Evolutionary conservation across 345 rosid genomes (phyloP), one percentile per base, ranked within the genome.

Genomic region (Bruguiera gymnorhiza): DNA sequence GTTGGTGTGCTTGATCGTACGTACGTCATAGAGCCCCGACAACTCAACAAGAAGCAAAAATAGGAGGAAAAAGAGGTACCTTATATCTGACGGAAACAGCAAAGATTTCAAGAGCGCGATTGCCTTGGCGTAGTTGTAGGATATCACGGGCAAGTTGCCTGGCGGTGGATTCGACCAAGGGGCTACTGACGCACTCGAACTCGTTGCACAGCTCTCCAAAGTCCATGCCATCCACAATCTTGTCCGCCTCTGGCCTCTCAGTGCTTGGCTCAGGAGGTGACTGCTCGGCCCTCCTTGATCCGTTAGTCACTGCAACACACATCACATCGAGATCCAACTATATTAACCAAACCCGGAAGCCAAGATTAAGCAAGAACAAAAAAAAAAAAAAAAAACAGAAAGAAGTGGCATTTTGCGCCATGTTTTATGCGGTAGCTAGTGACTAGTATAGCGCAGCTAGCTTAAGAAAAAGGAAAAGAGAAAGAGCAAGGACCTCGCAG

Each of bases 151-250:
- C 89, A 7, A 94, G 90, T 78, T 94, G 95, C 62, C 97, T 83
- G 0, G 96, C 97, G 0, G 97, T 88, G 34, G 98, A 86, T 80
- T 94, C 98, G 31, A 91, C 97, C 63, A 76, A 78, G 4, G 98
- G 98, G 62, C 98, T 94, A 67, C 96, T 94, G 36, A 85, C 74
- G 80, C 98, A 94, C 81, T 91, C 95, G 65, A 94, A 94, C 48
- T 89, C 98, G 62, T 94, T 80, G 83, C 96, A 94, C 46, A 94
- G 81, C 71, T 88, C 95, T 6, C 97, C 97, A 55, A 94, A 94
- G 70, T 94, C 85, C 87, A 94, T 79, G 34, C 80, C 86, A 65
- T 94, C 93, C 3, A 91, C 90, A 15, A 91, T 77, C 78, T 69
- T 82, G 65, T 91, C 96, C 16, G 81, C 91, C 51, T 91, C 97